Conservation (phyloP, 176 grass and related monocot genomes). For the Triticum dicoccoides region DNA sequence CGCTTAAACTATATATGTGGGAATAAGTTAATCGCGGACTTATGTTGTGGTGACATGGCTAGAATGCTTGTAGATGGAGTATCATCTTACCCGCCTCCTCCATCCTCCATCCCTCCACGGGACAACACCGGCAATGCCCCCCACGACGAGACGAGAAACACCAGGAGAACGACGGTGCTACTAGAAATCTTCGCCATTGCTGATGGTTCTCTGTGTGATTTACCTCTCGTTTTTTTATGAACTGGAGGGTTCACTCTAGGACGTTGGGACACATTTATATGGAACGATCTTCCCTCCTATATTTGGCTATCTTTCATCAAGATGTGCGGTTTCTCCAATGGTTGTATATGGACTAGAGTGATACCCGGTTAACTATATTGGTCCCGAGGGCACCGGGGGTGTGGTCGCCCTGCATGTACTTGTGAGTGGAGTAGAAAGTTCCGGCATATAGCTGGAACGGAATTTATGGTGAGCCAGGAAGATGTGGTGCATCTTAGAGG, state of each 20-base stretch:
- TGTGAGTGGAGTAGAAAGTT: neutral
- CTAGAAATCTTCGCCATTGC: constrained; percentile 25
- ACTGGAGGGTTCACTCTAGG: neutral
- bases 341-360: constrained; percentile 25
- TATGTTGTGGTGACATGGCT: neutral
- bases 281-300: neutral
- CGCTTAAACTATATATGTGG: neutral
- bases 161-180: neutral
- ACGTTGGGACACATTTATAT: constrained; percentile 1
- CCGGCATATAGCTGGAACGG: neutral
- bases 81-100: neutral
- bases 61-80: neutral
- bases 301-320: constrained; percentile 3
- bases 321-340: neutral
- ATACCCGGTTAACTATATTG: neutral
- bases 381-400: neutral
- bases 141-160: constrained; percentile 27
- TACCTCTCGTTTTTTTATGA: neutral
- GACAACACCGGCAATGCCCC: neutral
- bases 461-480: neutral
- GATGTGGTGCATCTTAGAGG: neutral
- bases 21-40: neutral
- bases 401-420: neutral
- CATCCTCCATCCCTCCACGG: too few relatives aligned
- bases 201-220: neutral